phyloP scores from a whole-genome alignment of 2,329 filamentous ascomycete species.

The Neofusicoccum sp. region DNA sequence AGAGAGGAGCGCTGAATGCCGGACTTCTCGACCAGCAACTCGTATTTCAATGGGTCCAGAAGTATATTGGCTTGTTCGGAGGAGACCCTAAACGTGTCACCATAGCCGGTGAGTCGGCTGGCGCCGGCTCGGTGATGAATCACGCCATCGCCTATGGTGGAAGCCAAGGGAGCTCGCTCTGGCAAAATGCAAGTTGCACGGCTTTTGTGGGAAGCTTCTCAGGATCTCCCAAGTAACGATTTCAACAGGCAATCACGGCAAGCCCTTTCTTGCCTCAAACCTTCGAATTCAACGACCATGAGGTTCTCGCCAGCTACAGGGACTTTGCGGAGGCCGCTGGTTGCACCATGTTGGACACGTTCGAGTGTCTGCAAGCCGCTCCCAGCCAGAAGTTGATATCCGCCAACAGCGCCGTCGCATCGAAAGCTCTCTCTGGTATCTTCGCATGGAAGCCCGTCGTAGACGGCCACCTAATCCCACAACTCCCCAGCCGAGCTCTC shows the following conservation, averaged over 20 bases:
- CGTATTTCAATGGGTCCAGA: conserved; percentile 52
- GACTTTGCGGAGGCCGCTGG: conserved; percentile 48
- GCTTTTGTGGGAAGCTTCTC: background rate
- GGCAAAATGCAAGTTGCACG: conserved; percentile 32
- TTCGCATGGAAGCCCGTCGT: conserved; percentile 63
- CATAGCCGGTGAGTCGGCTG: conserved; percentile 40
- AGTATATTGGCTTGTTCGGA: conserved; percentile 52
- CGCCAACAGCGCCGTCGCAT: conserved; percentile 51
- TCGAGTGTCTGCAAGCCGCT: conserved; percentile 55
- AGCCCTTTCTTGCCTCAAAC: conserved; percentile 60
- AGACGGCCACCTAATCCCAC: conserved; percentile 53
- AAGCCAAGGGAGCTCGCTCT: conserved; percentile 32
- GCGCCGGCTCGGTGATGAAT: conserved; percentile 40
- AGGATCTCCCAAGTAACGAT: background rate
- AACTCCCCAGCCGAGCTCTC: conserved; percentile 40
- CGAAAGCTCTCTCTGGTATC: conserved; percentile 54
- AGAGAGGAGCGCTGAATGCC: conserved; percentile 39
- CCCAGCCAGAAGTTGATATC: conserved; percentile 55
- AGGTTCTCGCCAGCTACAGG: conserved; percentile 53
- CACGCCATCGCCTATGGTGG: conserved; percentile 37
- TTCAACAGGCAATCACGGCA: conserved; percentile 21
- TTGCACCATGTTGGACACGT: conserved; percentile 38
- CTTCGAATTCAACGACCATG: conserved; percentile 50
- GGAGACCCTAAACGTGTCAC: conserved; percentile 33
- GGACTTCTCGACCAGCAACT: conserved; percentile 49